phyloP scores from a whole-genome alignment of 257 asterid species.

The Misopates orontium region DNA sequence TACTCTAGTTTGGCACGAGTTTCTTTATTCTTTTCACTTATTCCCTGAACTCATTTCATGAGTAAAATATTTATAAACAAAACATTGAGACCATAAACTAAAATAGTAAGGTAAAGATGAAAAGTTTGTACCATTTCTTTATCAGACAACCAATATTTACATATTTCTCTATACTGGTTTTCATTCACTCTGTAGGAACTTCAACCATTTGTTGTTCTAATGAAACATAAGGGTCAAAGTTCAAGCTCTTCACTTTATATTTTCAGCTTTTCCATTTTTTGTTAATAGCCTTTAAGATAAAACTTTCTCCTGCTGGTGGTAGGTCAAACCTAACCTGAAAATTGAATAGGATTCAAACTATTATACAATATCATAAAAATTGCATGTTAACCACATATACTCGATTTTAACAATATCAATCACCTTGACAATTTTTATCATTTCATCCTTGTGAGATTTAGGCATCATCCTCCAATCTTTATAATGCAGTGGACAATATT shows the following conservation, averaged over 20 bases:
- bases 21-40: not conserved
- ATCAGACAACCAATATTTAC: not conserved
- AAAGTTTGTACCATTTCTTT: not conserved
- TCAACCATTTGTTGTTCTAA: not conserved
- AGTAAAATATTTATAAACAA: too few relatives aligned
- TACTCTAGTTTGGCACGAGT: not conserved
- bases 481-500: not conserved
- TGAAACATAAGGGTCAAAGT: not conserved
- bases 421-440: not conserved
- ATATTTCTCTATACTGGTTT: not conserved
- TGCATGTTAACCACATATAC: too few relatives aligned
- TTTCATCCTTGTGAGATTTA: not conserved
- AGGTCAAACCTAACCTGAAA: not conserved
- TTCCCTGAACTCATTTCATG: too few relatives aligned
- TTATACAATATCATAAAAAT: not conserved
- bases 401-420: not conserved
- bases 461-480: conserved; percentile 4
- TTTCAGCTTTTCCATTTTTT: conserved; percentile 1
- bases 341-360: not conserved
- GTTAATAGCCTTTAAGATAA: not conserved
- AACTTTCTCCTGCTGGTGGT: not conserved
- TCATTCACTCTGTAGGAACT: not conserved
- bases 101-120: not conserved
- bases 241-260: not conserved
- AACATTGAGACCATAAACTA: not conserved